phyloP scores from a whole-genome alignment of 441 rosid genomes.

The Geranium incanum region DNA sequence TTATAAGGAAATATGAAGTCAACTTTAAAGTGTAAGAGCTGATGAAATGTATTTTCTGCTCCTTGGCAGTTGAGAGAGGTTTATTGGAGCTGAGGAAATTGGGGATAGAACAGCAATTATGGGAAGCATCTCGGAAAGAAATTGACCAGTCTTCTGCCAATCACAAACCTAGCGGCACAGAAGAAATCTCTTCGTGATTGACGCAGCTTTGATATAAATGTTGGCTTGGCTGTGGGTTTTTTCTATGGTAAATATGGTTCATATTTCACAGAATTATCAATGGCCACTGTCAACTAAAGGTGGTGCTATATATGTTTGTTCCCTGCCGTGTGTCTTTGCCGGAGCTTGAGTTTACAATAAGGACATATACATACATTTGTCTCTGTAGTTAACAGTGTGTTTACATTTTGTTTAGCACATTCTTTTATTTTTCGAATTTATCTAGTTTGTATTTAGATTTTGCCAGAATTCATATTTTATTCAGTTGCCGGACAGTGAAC shows the following conservation, averaged over 20 bases:
- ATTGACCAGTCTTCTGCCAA: conserved; percentile 39
- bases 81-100: conserved; percentile 76
- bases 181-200: conserved; percentile 27
- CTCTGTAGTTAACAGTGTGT: background rate
- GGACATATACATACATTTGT: background rate
- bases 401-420: background rate
- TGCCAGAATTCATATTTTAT: background rate
- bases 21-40: background rate
- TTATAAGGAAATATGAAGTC: too few species aligned
- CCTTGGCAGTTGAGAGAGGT: conserved; percentile 70
- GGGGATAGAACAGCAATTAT: conserved; percentile 81
- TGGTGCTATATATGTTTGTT: background rate
- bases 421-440: background rate
- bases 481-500: background rate
- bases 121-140: conserved; percentile 93
- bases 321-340: background rate
- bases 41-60: conserved; percentile 8
- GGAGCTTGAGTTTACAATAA: background rate
- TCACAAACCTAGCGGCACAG: conserved; percentile 30
- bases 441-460: conserved; percentile 2
- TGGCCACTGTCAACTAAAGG: background rate
- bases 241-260: background rate
- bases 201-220: background rate
- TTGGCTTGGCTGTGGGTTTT: background rate
- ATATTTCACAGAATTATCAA: background rate